A percentile compares a stretch with the other conserved stretches of the same genome.
phyloP scores from a whole-genome alignment of 2,329 filamentous ascomycete species.

The Chaetomium sp. region DNA sequence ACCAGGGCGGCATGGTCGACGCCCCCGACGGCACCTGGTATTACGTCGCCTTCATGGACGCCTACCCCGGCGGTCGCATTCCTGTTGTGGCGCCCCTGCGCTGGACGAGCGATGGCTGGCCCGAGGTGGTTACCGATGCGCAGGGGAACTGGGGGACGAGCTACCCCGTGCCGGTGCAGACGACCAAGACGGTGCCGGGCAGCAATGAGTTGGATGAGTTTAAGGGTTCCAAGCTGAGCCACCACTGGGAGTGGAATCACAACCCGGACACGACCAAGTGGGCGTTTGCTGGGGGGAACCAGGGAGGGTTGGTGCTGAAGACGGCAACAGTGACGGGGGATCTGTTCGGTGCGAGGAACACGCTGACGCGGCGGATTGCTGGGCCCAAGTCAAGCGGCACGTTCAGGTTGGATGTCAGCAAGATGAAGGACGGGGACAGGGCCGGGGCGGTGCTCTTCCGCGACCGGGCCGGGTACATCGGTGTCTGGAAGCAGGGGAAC shows the following conservation, averaged over 20 bases:
- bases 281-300: conserved; percentile 3
- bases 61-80: conserved; percentile 59
- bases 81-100: conserved; percentile 59
- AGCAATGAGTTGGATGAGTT: conserved; percentile 51
- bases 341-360: conserved; percentile 51
- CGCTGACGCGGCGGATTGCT: conserved; percentile 50
- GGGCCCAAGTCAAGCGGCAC: conserved; percentile 53
- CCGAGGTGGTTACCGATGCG: conserved; percentile 45
- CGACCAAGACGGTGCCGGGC: conserved; percentile 34
- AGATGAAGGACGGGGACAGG: conserved; percentile 55
- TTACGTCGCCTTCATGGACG: conserved; percentile 59
- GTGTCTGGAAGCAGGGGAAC: conserved; percentile 46
- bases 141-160: conserved; percentile 52
- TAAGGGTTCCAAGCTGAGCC: conserved; percentile 44
- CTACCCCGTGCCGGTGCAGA: conserved; percentile 45
- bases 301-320: conserved; percentile 47
- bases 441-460: conserved; percentile 57
- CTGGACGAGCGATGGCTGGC: conserved; percentile 57
- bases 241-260: conserved; percentile 64
- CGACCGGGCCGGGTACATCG: conserved; percentile 56
- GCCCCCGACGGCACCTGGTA: conserved; percentile 58
- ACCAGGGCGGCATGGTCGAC: conserved; percentile 60
- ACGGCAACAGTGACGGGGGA: conserved; percentile 57
- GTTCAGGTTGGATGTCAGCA: conserved; percentile 51
- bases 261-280: conserved; percentile 57